These are phyloP conservation scores for Annulohypoxylon stygium DNA, from an alignment of 495 filamentous ascomycete genomes.

Conservation along the genomic window DNA sequence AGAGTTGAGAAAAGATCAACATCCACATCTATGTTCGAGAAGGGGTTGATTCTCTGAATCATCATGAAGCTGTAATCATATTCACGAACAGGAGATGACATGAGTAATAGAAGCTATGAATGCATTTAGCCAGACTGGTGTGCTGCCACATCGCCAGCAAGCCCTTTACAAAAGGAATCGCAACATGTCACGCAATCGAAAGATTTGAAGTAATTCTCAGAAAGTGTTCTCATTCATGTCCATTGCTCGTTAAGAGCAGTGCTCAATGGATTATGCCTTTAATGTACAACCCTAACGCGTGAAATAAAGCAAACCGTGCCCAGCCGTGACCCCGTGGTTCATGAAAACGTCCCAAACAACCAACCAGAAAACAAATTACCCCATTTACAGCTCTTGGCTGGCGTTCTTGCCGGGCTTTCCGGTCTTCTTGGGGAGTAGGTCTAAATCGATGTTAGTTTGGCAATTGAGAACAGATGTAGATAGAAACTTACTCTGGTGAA, in stretches of 20 bases:
- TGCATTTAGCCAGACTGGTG: neutral
- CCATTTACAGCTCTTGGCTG: conserved; percentile 88
- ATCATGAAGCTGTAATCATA: neutral
- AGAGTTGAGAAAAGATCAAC: neutral
- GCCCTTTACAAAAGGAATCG: neutral
- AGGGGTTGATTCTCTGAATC: neutral
- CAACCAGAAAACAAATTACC: conserved; percentile 71
- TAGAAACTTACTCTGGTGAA: conserved; percentile 88
- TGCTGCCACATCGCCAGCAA: neutral
- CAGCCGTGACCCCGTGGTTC: conserved; percentile 86
- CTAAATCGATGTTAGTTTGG: conserved; percentile 68
- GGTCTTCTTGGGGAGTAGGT: conserved; percentile 98
- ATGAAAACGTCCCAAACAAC: conserved; percentile 79
- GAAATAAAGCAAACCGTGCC: conserved; percentile 82
- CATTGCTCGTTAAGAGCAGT: conserved; percentile 60
- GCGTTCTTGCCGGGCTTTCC: conserved; percentile 89
- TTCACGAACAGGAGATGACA: too few relatives aligned
- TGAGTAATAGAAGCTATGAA: too few relatives aligned
- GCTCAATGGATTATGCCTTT: conserved; percentile 70
- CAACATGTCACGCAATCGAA: neutral
- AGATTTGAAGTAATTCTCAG: conserved; percentile 42
- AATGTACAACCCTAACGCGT: conserved; percentile 93
- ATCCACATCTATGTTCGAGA: neutral
- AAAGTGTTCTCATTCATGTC: conserved; percentile 68
- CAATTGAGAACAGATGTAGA: neutral